A percentile compares a stretch with the other conserved stretches of the same genome.
These are phyloP conservation scores for Pythium aphanidermatum DNA, from an alignment of 352 stramenopile species.

Conservation along the genomic window DNA sequence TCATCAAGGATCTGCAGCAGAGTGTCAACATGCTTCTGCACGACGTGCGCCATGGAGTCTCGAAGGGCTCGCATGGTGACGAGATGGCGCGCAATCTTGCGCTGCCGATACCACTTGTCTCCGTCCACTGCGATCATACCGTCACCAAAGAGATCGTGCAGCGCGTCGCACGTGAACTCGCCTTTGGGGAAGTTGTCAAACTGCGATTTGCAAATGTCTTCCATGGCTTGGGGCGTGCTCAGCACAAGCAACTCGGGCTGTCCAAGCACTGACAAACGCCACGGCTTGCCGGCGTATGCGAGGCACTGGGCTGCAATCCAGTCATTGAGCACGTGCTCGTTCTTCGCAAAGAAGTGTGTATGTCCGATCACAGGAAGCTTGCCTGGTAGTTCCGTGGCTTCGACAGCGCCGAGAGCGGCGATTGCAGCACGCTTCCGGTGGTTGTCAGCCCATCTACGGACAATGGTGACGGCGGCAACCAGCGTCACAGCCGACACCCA, in stretches of 20 bases:
- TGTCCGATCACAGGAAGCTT: conserved; percentile 19
- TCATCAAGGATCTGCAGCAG: conserved; percentile 15
- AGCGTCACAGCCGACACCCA: conserved; percentile 14
- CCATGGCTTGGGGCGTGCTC: conserved; percentile 23
- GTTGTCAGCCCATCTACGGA: conserved; percentile 3
- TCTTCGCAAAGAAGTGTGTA: conserved; percentile 21
- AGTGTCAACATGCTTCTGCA: conserved; percentile 20
- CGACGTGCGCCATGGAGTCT: conserved; percentile 16
- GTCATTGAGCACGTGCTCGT: conserved; percentile 25
- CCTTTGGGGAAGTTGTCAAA: conserved; percentile 70
- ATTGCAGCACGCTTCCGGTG: conserved; percentile 2
- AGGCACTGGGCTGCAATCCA: conserved; percentile 29
- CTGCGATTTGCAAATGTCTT: conserved; percentile 41
- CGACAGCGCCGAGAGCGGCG: conserved; percentile 5
- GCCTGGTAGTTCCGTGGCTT: conserved; percentile 14
- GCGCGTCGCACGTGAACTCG: conserved; percentile 20
- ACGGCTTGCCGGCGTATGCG: conserved; percentile 17
- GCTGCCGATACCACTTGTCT: conserved; percentile 21
- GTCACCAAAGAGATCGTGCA: conserved; percentile 44
- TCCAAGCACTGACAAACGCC: conserved; percentile 25
- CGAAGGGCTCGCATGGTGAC: conserved; percentile 23
- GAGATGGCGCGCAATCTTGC: conserved; percentile 23
- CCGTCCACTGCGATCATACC: conserved; percentile 23
- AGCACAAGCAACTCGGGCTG: conserved; percentile 27
- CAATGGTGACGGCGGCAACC: neutral